Base-by-base conservation (phyloP, 345 rosid species). In the Melastoma malabathricum region DNA sequence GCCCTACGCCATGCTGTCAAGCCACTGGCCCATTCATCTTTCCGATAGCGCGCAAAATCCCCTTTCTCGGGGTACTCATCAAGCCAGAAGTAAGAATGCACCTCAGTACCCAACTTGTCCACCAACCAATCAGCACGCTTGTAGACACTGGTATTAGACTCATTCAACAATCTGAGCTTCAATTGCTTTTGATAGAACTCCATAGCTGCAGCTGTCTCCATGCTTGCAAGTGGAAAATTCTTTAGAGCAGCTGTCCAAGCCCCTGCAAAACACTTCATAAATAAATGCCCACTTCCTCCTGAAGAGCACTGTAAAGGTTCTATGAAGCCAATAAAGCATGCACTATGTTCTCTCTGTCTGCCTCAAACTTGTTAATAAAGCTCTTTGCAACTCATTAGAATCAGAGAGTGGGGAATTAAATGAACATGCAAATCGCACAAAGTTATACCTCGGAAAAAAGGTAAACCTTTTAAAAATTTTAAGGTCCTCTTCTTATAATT, bases 81-180 rank as follows among this genome's bases (percentile, higher is more conserved):
- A 23, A 87, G 95, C 98, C 98, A 84, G 67, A 87, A 82, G 72
- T 87, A 84, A 27, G 96, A 76, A 75, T 92, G 89, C 54, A 84
- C 95, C 70, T 84, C 80, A 13, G 88, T 92, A 47, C 76, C 93
- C 78, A 92, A 67, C 80, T 82, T 92, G 68, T 87, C 81, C 15
- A 84, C 95, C 72, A 92, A 66, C 98, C 97, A 92, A 79, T 92
- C 98, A 63, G 82, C 68, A 46, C 88, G 90, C 53, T 80, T 82
- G 64, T 81, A 84, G 48, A 66, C 82, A 64, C 56, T 59, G 47
- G 78, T 53, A 62, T 81, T 78, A 59, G 75, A 77, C 75, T 82
- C 97, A 52, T 79, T 79, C 73, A 82, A 51, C 47, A 92, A 64
- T 69, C 95, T 78, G 54, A 83, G 79, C 58, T 79, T 87, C 68